These are phyloP conservation scores for Agaricus subrufescens DNA, from an alignment of 768 basidiomycete genomes.

Conservation along the genomic window DNA sequence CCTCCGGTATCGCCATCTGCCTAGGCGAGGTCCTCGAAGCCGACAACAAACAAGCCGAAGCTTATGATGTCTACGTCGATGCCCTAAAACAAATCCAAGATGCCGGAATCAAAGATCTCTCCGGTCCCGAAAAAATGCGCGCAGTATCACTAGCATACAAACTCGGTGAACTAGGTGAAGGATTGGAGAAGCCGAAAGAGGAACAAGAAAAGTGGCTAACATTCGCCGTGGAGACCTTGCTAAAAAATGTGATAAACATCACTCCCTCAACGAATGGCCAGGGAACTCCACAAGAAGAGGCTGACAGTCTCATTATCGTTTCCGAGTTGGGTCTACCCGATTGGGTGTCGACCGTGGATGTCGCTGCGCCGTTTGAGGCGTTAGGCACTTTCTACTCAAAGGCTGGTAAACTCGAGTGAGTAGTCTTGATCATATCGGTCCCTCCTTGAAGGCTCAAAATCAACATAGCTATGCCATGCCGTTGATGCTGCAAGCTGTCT, in stretches of 20 bases:
- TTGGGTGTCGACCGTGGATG: conserved; percentile 56
- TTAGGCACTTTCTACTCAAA: conserved; percentile 58
- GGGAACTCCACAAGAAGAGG: background rate
- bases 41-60: conserved; percentile 27
- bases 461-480: conserved; percentile 52
- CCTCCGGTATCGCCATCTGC: conserved; percentile 60
- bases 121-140: conserved; percentile 17
- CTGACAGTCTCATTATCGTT: conserved; percentile 28
- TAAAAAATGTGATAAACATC: conserved; percentile 28
- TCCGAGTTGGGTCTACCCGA: conserved; percentile 52
- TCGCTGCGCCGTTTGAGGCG: conserved; percentile 66
- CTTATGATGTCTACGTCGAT: conserved; percentile 36
- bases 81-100: conserved; percentile 28
- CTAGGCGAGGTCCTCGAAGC: conserved; percentile 54
- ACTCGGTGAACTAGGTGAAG: conserved; percentile 37
- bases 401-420: conserved; percentile 53
- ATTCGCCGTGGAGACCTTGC: conserved; percentile 38
- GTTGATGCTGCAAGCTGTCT: conserved; percentile 62
- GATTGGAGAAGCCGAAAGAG: conserved; percentile 24
- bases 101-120: conserved; percentile 13
- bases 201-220: conserved; percentile 41
- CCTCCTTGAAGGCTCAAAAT: background rate
- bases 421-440: conserved; percentile 3
- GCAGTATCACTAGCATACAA: conserved; percentile 22
- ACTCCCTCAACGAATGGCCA: background rate